These are phyloP conservation scores for Hypoxylon cercidicola DNA, from an alignment of 495 filamentous ascomycete species.

Conservation along the genomic window DNA sequence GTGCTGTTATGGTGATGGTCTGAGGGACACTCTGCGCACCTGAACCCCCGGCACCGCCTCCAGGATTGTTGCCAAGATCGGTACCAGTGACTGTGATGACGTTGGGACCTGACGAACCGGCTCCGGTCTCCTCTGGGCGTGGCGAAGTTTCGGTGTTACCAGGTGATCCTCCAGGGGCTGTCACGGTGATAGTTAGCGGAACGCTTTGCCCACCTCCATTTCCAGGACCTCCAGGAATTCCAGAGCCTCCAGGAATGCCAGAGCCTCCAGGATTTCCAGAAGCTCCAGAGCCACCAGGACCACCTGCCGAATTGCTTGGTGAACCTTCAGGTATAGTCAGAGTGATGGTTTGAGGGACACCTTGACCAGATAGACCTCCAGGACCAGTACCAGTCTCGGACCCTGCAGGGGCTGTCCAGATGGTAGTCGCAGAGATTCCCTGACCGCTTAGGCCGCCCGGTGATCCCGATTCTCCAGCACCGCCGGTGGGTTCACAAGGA, in stretches of 20 bases:
- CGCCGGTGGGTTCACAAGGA: slow-evolving; percentile 35
- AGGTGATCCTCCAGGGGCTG: slow-evolving; percentile 34
- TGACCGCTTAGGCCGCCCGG: slow-evolving; percentile 31
- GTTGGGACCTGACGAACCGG: slow-evolving; percentile 12
- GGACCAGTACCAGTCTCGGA: slow-evolving; percentile 19
- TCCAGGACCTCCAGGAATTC: slow-evolving; percentile 9
- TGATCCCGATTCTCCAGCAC: slow-evolving; percentile 22
- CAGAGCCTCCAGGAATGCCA: slow-evolving; percentile 8
- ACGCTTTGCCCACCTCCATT: slow-evolving; percentile 21
- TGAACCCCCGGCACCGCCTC: slow-evolving; percentile 16
- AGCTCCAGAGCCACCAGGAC: slow-evolving; percentile 13
- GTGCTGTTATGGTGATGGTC: slow-evolving; percentile 42
- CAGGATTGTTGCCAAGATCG: slow-evolving; percentile 16
- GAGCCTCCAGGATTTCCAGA: slow-evolving; percentile 13
- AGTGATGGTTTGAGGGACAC: slow-evolving; percentile 34
- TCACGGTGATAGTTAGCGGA: slow-evolving; percentile 37
- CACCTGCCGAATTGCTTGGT: slow-evolving; percentile 26
- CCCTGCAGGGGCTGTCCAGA: slow-evolving; percentile 27
- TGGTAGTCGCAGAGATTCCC: slow-evolving; percentile 32
- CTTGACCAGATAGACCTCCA: slow-evolving; percentile 31
- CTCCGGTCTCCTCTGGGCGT: slow-evolving; percentile 28
- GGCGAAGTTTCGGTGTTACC: slow-evolving; percentile 25
- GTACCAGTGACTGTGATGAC: slow-evolving; percentile 22
- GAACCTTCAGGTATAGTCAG: slow-evolving; percentile 33
- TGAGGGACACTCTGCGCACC: slow-evolving; percentile 28